Evolutionary conservation across 495 filamentous ascomycete species (phyloP).

Genomic region (Aspergillus sclerotiicarbonarius): DNA sequence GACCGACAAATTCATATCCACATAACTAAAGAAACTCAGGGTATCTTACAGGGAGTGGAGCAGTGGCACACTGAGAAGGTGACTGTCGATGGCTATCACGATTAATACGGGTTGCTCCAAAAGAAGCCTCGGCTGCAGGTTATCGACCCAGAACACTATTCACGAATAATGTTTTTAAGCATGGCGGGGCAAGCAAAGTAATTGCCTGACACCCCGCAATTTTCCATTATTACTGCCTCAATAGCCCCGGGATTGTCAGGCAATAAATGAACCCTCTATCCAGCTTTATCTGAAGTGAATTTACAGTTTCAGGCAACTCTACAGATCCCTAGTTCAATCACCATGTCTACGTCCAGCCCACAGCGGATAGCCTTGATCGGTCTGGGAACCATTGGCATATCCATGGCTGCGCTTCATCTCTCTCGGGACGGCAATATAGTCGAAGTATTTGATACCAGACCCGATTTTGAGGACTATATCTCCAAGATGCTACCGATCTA

Average conservation of each 20-base stretch:
- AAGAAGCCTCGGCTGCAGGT: too few relatives aligned
- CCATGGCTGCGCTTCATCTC: constrained; percentile 57
- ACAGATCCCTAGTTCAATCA: neutral
- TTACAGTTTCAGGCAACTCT: too few relatives aligned
- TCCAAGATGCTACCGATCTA: constrained; percentile 35
- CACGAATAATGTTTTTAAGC: too few relatives aligned
- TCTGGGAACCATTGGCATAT: constrained; percentile 59
- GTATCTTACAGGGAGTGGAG: too few relatives aligned
- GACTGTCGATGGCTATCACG: too few relatives aligned
- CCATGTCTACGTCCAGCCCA: constrained; percentile 22
- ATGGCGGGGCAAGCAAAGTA: too few relatives aligned
- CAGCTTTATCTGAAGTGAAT: too few relatives aligned
- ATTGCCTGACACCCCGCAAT: neutral
- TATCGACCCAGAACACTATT: too few relatives aligned
- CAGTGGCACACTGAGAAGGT: too few relatives aligned
- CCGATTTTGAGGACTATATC: constrained; percentile 49
- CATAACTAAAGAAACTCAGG: too few relatives aligned
- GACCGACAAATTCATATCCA: too few relatives aligned
- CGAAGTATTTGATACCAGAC: constrained; percentile 53
- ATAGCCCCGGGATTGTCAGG: neutral
- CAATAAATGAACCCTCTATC: neutral
- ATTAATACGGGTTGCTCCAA: too few relatives aligned
- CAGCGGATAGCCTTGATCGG: constrained; percentile 52
- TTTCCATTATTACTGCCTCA: neutral
- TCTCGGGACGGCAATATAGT: constrained; percentile 38